Percentiles rank a stretch among this genome's conserved stretches.
These are phyloP conservation scores for Penicillium sp. DNA, from an alignment of 2,329 filamentous ascomycete genomes.

Conservation along the genomic window DNA sequence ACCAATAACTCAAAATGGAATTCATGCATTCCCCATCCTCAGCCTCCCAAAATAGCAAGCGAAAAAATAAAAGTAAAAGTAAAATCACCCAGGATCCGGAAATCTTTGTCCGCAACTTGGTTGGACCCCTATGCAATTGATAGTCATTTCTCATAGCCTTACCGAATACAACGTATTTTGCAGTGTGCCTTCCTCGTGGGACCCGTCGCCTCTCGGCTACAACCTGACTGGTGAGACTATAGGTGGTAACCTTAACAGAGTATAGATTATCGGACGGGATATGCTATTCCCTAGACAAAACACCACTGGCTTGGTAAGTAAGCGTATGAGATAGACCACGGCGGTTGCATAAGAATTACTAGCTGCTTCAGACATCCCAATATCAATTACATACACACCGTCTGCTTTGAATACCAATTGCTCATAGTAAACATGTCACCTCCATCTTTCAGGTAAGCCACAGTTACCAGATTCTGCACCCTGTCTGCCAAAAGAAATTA, in stretches of 20 bases:
- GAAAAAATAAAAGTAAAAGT: neutral
- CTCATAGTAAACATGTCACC: neutral
- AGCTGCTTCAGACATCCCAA: neutral
- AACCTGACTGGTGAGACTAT: neutral
- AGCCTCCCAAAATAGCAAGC: slow-evolving; percentile 1
- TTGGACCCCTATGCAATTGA: slow-evolving; percentile 27
- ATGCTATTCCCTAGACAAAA: neutral
- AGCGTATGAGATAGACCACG: neutral
- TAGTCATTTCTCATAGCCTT: slow-evolving; percentile 23
- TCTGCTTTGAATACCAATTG: neutral
- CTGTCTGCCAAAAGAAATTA: slow-evolving; percentile 6
- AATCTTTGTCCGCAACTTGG: slow-evolving; percentile 19
- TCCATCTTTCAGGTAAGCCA: slow-evolving; percentile 15
- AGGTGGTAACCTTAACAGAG: slow-evolving; percentile 4
- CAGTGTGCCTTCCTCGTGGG: slow-evolving; percentile 35
- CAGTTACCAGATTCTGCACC: slow-evolving; percentile 1
- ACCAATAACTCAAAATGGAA: slow-evolving; percentile 10
- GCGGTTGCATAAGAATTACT: neutral
- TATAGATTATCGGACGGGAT: slow-evolving; percentile 6
- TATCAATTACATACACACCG: slow-evolving; percentile 3
- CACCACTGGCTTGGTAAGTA: neutral
- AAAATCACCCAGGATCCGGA: slow-evolving; percentile 8
- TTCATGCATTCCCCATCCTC: neutral
- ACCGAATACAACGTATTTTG: slow-evolving; percentile 25
- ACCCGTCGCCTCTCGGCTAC: slow-evolving; percentile 17